Percentiles rank a stretch among this genome's conserved stretches.
Evolutionary conservation across 495 filamentous ascomycete genomes (phyloP).

Genomic region (Podospora didyma): DNA sequence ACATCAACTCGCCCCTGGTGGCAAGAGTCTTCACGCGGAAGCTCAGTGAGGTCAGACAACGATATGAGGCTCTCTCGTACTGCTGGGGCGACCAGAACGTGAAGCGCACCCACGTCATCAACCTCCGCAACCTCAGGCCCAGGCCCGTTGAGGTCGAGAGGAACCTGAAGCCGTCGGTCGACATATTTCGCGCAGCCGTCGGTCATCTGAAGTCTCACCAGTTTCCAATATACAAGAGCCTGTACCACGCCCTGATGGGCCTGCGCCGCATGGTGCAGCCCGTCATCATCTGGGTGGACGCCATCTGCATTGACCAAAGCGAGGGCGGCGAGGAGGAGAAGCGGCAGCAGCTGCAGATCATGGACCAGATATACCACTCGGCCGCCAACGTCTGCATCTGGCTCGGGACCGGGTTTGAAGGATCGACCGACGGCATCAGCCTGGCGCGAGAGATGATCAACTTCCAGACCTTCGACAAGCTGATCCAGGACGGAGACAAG

Average conservation of each 20-base stretch:
- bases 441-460: background rate
- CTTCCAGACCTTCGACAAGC: background rate
- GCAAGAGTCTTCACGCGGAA: background rate
- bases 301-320: background rate
- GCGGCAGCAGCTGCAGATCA: slow-evolving; percentile 13
- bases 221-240: background rate
- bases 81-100: background rate
- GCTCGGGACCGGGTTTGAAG: slow-evolving; percentile 14
- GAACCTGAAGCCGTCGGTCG: no score
- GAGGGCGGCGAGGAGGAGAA: slow-evolving; percentile 6
- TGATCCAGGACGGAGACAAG: background rate
- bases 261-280: background rate
- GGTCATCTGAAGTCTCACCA: background rate
- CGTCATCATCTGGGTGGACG: slow-evolving; percentile 10
- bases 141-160: background rate
- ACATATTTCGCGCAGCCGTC: background rate
- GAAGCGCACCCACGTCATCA: background rate
- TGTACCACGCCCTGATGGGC: slow-evolving; percentile 3
- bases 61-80: slow-evolving; percentile 1
- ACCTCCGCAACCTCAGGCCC: background rate
- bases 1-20: background rate
- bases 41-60: background rate
- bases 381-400: slow-evolving; percentile 24
- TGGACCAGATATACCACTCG: slow-evolving; percentile 22
- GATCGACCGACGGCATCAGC: background rate